phyloP scores from a whole-genome alignment of 176 grass and related monocot species.

The Avena insularis region DNA sequence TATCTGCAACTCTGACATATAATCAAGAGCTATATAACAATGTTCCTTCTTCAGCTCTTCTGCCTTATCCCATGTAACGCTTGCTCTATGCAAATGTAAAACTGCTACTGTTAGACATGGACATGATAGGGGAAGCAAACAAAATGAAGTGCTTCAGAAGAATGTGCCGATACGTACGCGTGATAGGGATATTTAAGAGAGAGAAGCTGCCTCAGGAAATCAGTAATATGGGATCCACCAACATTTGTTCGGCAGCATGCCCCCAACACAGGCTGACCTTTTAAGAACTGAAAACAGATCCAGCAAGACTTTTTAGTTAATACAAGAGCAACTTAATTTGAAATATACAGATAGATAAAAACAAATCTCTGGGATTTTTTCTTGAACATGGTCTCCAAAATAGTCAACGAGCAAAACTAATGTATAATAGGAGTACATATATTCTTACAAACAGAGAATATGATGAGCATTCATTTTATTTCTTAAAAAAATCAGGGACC shows the following conservation, averaged over 20 bases:
- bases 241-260: constrained; percentile 89
- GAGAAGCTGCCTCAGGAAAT: constrained; percentile 97
- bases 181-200: constrained; percentile 96
- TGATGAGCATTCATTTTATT: constrained; percentile 1
- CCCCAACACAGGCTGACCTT: constrained; percentile 82
- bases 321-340: constrained; percentile 10
- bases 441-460: constrained; percentile 3
- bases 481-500: background rate
- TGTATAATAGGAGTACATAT: background rate
- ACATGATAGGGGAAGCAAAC: constrained; percentile 32
- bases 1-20: constrained; percentile 78
- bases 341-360: constrained; percentile 35
- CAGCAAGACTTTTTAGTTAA: constrained; percentile 33
- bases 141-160: constrained; percentile 36
- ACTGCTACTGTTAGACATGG: constrained; percentile 25
- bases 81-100: constrained; percentile 70
- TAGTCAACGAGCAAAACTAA: background rate
- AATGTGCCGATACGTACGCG: constrained; percentile 60
- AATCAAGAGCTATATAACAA: constrained; percentile 85
- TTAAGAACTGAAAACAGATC: constrained; percentile 74
- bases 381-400: constrained; percentile 1
- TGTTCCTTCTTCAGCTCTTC: constrained; percentile 98
- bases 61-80: constrained; percentile 89
- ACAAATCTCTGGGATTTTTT: background rate
- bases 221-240: constrained; percentile 89